Base-by-base conservation (phyloP, 2,329 filamentous ascomycete species). In the Ceratocystis colombiana region DNA sequence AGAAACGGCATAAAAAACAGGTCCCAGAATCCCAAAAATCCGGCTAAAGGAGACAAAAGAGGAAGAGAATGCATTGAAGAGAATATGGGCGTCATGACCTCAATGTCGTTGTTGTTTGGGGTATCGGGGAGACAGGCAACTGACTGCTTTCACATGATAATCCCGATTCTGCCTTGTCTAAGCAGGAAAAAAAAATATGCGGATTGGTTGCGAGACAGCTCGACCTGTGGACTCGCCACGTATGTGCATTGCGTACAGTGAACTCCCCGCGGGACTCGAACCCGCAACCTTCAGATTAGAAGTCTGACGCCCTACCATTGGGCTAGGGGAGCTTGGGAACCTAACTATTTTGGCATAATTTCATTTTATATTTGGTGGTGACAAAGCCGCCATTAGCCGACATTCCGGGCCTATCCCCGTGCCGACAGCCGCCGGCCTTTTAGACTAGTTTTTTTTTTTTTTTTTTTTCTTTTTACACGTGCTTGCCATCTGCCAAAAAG, bases 201-300 rank as follows among this genome's bases (percentile, higher is more conserved):
- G 22, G 2, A 2, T 3, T 37, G 2, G 0, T 8, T 12, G 44
- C 17, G 33, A 45, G 5, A 62, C 20, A 44, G 45, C 45, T 17
- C 1, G 2, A 8, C 10, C 10, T 41, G 37, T 3, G 12, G 64
- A 15, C 28, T 7, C 3, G 15, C 61, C 46, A 17, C 25, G 22
- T 55, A 41, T 1, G 12, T 20, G 20, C 10, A 5, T 2, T 3
- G 1, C 25, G 17, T 33, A 8, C 7, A 1, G 12, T 37, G 50
- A 65, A 68, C 66, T 64, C 66, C 66, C 64, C 66, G 66, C 66
- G 66, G 66, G 66, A 68, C 66, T 68, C 66, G 66, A 68, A 68
- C 66, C 66, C 66, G 66, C 66, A 68, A 61, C 66, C 66, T 68
- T 68, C 66, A 68, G 66, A 68, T 68, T 68, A 68, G 66, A 68